Evolutionary conservation across 1,139 yeast species (phyloP), one percentile per base, ranked within the genome.

Genomic region (Debaryomyces fabryi): DNA sequence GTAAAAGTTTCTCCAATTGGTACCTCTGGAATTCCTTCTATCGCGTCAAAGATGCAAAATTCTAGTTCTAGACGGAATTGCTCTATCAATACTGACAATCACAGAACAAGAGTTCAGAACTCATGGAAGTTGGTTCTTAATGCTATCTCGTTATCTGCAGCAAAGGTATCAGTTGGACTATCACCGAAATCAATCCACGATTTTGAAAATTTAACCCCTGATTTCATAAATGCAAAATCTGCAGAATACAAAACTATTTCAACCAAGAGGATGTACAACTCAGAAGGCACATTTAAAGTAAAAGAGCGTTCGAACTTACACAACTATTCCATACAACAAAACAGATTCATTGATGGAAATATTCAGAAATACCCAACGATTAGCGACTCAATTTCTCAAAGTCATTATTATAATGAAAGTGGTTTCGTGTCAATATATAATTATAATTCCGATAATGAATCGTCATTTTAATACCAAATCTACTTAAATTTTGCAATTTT

Each of bases 121-220:
- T 60, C 61, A 1, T 77, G 81, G 79, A 71, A 67, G 48, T 63
- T 69, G 1, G 73, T 78, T 0, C 60, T 74, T 52, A 79, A 76
- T 57, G 81, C 75, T 36, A 68, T 74, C 1, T 78, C 84, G 0
- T 63, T 79, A 47, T 71, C 75, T 25, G 85, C 85, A 0, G 85
- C 84, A 2, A 56, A 78, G 45, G 60, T 76, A 6, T 79, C 83
- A 1, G 76, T 78, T 8, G 83, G 83, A 0, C 62, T 64, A 4
- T 44, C 60, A 4, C 64, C 69, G 6, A 57, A 54, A 33, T 47
- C 63, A 5, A 44, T 59, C 7, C 48, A 50, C 9, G 64, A 63
- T 18, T 63, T 60, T 44, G 52, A 56, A 20, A 60, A 61, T 40
- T 54, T 64, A 41, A 54, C 59, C 10, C 62, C 72, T 12, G 77